Percentiles rank a stretch among this genome's conserved stretches.
Conservation (phyloP, 148 eudicot species). For the Heliamphora exappendiculata region DNA sequence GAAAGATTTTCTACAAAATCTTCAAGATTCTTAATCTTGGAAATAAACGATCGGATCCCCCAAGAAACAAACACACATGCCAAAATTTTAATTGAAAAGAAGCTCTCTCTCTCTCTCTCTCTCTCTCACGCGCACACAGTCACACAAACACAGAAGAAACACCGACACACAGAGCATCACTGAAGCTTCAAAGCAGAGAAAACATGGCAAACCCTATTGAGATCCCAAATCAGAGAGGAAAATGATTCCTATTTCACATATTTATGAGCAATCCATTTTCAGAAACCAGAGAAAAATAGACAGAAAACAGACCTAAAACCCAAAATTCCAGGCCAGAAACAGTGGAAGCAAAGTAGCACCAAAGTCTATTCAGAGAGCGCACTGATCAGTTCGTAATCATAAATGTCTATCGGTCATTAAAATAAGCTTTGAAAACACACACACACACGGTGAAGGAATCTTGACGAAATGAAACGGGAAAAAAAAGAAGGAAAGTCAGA, state of each 20-base stretch:
- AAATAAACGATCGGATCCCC: neutral
- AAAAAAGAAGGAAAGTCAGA: neutral
- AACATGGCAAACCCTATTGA: neutral
- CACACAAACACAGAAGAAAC: too few relatives aligned
- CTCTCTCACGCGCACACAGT: too few relatives aligned
- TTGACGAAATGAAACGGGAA: too few relatives aligned
- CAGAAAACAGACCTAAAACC: neutral
- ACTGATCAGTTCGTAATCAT: neutral
- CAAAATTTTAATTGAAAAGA: neutral
- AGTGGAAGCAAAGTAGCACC: neutral
- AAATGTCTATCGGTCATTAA: neutral
- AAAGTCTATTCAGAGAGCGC: neutral
- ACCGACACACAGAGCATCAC: neutral
- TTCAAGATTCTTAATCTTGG: neutral
- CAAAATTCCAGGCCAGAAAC: neutral
- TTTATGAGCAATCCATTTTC: constrained; percentile 3
- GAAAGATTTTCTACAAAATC: neutral
- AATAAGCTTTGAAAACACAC: neutral
- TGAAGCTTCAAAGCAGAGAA: neutral
- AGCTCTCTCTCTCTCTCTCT: too few relatives aligned
- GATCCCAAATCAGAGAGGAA: neutral
- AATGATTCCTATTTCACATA: constrained; percentile 7
- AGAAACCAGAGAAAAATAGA: neutral
- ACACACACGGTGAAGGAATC: neutral
- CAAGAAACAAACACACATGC: neutral